phyloP scores from a whole-genome alignment of 2,329 filamentous ascomycete genomes.

The Hymenoscyphus repandus region DNA sequence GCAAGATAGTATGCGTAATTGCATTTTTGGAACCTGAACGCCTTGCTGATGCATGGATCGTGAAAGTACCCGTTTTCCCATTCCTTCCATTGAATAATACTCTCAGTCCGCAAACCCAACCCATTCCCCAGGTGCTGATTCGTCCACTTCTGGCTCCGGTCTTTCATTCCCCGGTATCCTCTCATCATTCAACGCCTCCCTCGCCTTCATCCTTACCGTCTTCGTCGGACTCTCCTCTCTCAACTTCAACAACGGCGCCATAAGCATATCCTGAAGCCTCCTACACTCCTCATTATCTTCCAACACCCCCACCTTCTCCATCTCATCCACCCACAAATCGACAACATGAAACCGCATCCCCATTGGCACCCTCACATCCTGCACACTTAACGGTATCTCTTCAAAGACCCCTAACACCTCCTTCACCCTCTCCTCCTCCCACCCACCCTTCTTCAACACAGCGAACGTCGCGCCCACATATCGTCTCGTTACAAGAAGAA shows the following conservation, averaged over 20 bases:
- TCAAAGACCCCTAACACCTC: slow-evolving; percentile 43
- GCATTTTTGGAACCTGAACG: slow-evolving; percentile 1
- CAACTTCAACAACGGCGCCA: slow-evolving; percentile 40
- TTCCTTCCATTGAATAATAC: too few relatives aligned
- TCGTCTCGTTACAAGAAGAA: slow-evolving; percentile 75
- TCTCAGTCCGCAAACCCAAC: slow-evolving; percentile 28
- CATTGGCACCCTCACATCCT: slow-evolving; percentile 57
- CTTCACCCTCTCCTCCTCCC: slow-evolving; percentile 35
- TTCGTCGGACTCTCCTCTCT: slow-evolving; percentile 57
- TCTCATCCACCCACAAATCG: slow-evolving; percentile 89
- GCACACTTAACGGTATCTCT: slow-evolving; percentile 39
- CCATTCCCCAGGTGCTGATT: slow-evolving; percentile 34
- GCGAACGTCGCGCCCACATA: slow-evolving; percentile 68
- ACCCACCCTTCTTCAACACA: slow-evolving; percentile 33
- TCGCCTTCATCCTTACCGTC: slow-evolving; percentile 63
- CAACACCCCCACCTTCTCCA: slow-evolving; percentile 63
- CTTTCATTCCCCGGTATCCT: slow-evolving; percentile 58
- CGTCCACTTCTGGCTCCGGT: slow-evolving; percentile 33
- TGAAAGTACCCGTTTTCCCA: too few relatives aligned
- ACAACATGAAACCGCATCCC: slow-evolving; percentile 81
- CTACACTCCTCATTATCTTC: slow-evolving; percentile 32
- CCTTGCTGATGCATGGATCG: slow-evolving; percentile 2
- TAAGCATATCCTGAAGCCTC: slow-evolving; percentile 34
- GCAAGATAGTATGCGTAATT: neutral
- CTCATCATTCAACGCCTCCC: slow-evolving; percentile 68